These are phyloP conservation scores for Pichia exigua DNA, from an alignment of 805 yeast genomes.

Conservation along the genomic window DNA sequence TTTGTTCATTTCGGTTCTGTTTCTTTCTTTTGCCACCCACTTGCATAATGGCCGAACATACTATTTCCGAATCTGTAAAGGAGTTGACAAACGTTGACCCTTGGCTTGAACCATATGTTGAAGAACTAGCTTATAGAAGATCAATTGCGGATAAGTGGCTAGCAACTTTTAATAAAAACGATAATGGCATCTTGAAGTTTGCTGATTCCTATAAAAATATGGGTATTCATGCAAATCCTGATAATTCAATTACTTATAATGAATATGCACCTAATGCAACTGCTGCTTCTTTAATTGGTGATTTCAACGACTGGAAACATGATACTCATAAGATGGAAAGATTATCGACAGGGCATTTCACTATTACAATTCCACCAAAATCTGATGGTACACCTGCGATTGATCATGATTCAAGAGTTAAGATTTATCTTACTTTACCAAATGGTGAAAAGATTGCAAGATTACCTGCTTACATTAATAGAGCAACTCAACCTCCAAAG, in stretches of 20 bases:
- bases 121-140: slow-evolving; percentile 63
- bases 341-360: slow-evolving; percentile 69
- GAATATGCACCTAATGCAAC: slow-evolving; percentile 92
- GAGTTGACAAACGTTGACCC: slow-evolving; percentile 74
- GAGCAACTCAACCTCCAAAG: slow-evolving; percentile 71
- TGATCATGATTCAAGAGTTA: slow-evolving; percentile 73
- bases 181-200: slow-evolving; percentile 60
- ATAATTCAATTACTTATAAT: slow-evolving; percentile 51
- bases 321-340: slow-evolving; percentile 44
- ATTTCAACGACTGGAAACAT: slow-evolving; percentile 79
- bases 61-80: slow-evolving; percentile 30
- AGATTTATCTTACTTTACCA: slow-evolving; percentile 56
- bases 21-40: not conserved
- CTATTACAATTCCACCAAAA: slow-evolving; percentile 47
- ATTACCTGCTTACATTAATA: slow-evolving; percentile 79
- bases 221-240: slow-evolving; percentile 64
- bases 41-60: not conserved
- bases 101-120: slow-evolving; percentile 72
- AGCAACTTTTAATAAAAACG: slow-evolving; percentile 42
- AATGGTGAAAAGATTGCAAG: slow-evolving; percentile 69
- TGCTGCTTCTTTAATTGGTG: slow-evolving; percentile 77
- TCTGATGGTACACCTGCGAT: slow-evolving; percentile 51
- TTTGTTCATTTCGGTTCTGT: not conserved
- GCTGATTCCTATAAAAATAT: slow-evolving; percentile 68
- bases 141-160: slow-evolving; percentile 59